Percentiles rank a stretch among this genome's conserved stretches.
phyloP scores from a whole-genome alignment of 1,139 yeast genomes.

The Hyphopichia wangnamkhiaoensis region DNA sequence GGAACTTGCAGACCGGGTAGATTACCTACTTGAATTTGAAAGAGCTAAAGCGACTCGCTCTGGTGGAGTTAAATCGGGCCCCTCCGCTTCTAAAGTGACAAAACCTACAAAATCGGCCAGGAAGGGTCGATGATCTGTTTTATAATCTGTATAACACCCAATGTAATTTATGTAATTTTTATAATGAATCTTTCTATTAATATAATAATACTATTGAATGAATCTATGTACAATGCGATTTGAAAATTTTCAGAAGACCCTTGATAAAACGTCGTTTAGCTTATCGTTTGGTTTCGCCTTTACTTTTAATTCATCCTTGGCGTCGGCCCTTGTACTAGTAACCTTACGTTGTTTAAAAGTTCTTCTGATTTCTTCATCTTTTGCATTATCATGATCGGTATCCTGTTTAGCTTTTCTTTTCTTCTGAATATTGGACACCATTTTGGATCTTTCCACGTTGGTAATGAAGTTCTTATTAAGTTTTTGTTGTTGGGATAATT shows the following conservation, averaged over 20 bases:
- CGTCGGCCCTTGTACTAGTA: conserved; percentile 65
- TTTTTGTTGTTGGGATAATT: conserved; percentile 84
- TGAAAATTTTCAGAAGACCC: conserved; percentile 23
- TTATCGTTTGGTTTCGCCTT: conserved; percentile 44
- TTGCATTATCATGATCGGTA: conserved; percentile 10
- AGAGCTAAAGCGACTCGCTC: conserved; percentile 2
- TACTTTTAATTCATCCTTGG: conserved; percentile 48
- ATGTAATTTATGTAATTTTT: conserved; percentile 3
- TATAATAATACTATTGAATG: conserved; percentile 1
- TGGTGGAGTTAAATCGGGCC: too few relatives aligned
- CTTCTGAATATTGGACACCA: conserved; percentile 66
- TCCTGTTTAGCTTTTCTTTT: conserved; percentile 41
- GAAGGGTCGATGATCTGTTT: neutral
- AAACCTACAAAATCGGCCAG: neutral
- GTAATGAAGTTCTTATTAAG: conserved; percentile 79
- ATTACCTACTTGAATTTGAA: conserved; percentile 19
- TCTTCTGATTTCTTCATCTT: conserved; percentile 44
- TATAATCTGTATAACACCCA: neutral
- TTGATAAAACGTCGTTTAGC: conserved; percentile 47
- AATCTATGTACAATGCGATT: conserved; percentile 1
- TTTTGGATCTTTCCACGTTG: conserved; percentile 85
- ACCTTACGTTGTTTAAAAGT: conserved; percentile 65
- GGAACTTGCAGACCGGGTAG: conserved; percentile 25
- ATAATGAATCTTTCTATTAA: too few relatives aligned
- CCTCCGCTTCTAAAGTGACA: neutral